Base-by-base conservation (phyloP, 2,329 filamentous ascomycete genomes). In the Pezicula carpinea region DNA sequence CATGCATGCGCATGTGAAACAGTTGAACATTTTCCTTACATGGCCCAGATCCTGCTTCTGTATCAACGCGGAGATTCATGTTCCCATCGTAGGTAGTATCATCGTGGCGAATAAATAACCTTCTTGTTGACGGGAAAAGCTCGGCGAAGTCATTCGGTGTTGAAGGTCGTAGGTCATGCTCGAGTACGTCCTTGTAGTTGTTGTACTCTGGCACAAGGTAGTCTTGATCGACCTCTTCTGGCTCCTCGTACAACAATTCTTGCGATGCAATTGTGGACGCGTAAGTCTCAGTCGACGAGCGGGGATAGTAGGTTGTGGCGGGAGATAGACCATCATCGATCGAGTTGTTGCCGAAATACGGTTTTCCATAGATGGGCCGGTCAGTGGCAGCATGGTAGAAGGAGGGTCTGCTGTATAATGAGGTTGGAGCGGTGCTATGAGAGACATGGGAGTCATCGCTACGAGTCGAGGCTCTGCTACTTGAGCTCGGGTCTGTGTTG, bases 1-100 rank as follows among this genome's bases (percentile, higher is more conserved):
- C 89, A 64, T 96, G 85, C 89, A 99, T 96, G 59, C 90, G 87
- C 50, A 97, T 74, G 66, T 99, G 92, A 69, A 96, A 97, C 40
- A 99, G 82, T 64, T 84, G 80, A 10, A 82, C 69, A 5, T 83
- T 88, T 59, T 87, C 81, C 53, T 82, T 79, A 53, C 79, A 79
- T 26, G 41, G 38, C 10, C 46, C 46, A 21, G 77, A 75, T 21
- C 72, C 69, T 39, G 88, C 79, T 53, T 87, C 74, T 5, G 89
- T 92, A 64, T 96, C 91, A 49, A 97, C 77, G 26, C 91, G 84
- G 48, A 99, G 76, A 64, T 97, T 97, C 89, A 96, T 95, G 73
- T 96, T 96, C 31, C 92, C 92, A 64, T 99, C 92, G 4, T 84
- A 69, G 0, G 90, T 93, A 41, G 88, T 82, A 67, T 96, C 89